Base-by-base conservation (phyloP, 2,329 filamentous ascomycete species). In the Blumeriella jaapii region DNA sequence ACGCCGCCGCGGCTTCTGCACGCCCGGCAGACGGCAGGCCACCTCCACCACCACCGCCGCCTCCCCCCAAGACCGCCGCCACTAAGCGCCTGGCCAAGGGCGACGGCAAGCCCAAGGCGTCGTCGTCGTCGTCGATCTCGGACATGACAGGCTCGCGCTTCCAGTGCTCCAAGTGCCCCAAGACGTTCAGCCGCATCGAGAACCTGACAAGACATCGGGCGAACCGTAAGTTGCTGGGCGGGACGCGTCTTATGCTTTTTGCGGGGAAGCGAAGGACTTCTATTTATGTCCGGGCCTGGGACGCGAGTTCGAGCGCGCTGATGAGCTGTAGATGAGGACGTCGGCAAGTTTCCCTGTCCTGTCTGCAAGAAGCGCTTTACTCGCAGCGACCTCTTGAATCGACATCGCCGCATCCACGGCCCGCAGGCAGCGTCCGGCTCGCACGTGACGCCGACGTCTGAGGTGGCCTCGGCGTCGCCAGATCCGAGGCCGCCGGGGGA, bases 151-250 rank as follows among this genome's bases (percentile, higher is more conserved):
- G 33, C 6, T 37, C 42, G 22, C 31, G 51, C 14, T 54, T 53
- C 30, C 47, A 52, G 37, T 54, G 51, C 35, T 37, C 47, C 7
- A 39, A 40, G 29, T 54, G 51, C 37, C 48, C 50, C 2, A 54
- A 54, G 40, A 53, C 47, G 15, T 54, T 52, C 42, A 52, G 41
- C 30, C 46, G 51, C 24, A 51, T 53, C 18, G 51, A 53, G 36
- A 54, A 54, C 35, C 23, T 54, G 11, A 53, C 49, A 2, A 36
- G 51, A n/a, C 50, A 54, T 42, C 47, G 51, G 34, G 51, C 51
- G 7, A 54, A 54, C 38, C 51, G 51, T 54, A 30, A 48, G 51
- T 42, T 12, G 3, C n/a, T n/a, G n/a, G n/a, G n/a, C n/a, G n/a
- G n/a, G n/a, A n/a, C n/a, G n/a, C n/a, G n/a, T n/a, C n/a, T n/a